phyloP scores from a whole-genome alignment of 768 basidiomycete genomes.

The Lepiota venenata region DNA sequence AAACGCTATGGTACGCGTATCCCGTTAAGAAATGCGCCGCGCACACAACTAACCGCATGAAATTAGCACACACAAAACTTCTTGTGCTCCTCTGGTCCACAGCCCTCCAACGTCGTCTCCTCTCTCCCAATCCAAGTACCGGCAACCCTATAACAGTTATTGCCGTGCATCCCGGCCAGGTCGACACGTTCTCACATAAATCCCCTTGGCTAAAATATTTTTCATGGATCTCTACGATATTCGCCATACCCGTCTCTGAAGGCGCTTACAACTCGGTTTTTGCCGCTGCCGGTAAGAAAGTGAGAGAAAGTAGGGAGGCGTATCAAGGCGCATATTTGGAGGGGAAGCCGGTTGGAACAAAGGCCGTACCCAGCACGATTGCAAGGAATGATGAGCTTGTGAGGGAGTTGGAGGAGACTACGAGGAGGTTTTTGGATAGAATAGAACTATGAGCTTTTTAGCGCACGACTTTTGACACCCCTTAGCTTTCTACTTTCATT shows the following conservation, averaged over 20 bases:
- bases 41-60: neutral
- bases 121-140: neutral
- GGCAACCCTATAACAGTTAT: constrained; percentile 18
- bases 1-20: neutral
- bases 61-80: neutral
- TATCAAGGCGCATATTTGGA: constrained; percentile 25
- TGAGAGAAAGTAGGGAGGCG: constrained; percentile 16
- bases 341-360: constrained; percentile 18
- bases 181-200: constrained; percentile 26
- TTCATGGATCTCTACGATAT: constrained; percentile 17
- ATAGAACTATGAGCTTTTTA: neutral
- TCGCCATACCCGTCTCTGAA: constrained; percentile 16
- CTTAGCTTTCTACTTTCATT: too few relatives aligned
- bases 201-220: constrained; percentile 14
- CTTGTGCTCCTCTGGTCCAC: neutral
- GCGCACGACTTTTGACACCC: too few relatives aligned
- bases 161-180: constrained; percentile 23
- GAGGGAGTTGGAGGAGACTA: constrained; percentile 11
- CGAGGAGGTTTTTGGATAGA: constrained; percentile 5
- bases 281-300: constrained; percentile 24
- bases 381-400: constrained; percentile 14
- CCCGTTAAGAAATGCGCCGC: neutral
- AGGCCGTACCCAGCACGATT: constrained; percentile 9
- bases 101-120: neutral
- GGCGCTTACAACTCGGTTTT: constrained; percentile 27